These are phyloP conservation scores for Pseudozyma sp. DNA, from an alignment of 1,284 basidiomycete genomes.

Conservation along the genomic window DNA sequence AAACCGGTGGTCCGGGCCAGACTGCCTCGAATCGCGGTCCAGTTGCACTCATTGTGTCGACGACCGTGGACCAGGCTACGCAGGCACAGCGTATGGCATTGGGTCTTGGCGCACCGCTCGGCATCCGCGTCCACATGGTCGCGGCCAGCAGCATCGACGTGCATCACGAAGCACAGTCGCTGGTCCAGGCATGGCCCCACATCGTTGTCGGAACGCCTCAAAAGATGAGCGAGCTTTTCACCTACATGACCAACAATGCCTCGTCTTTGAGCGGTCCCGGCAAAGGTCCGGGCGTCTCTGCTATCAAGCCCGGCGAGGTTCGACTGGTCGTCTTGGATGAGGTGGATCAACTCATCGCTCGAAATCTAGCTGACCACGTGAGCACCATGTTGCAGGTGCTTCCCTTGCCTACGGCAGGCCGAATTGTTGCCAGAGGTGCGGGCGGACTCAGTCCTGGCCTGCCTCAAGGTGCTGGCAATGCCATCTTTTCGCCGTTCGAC, in stretches of 20 bases:
- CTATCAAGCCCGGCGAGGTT: constrained; percentile 77
- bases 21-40: constrained; percentile 70
- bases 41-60: constrained; percentile 80
- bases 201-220: constrained; percentile 96
- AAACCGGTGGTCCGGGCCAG: constrained; percentile 36
- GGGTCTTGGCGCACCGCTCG: constrained; percentile 82
- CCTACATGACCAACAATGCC: constrained; percentile 76
- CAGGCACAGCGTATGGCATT: constrained; percentile 97
- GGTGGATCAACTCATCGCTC: constrained; percentile 95
- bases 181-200: constrained; percentile 74
- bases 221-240: constrained; percentile 89
- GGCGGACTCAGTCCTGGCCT: constrained; percentile 34
- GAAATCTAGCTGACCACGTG: constrained; percentile 94
- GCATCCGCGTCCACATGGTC: constrained; percentile 61
- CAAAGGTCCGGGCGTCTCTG: constrained; percentile 16
- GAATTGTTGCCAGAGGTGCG: constrained; percentile 6
- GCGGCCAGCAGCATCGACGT: constrained; percentile 53
- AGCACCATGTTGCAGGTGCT: constrained; percentile 89
- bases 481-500: constrained; percentile 72
- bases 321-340: constrained; percentile 94
- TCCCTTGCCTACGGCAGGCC: constrained; percentile 74
- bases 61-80: constrained; percentile 97
- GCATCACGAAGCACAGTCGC: constrained; percentile 47
- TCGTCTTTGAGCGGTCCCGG: constrained; percentile 20
- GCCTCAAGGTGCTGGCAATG: constrained; percentile 20